Base-by-base conservation (phyloP, 352 stramenopile genomes). In the Phytophthora quininea region DNA sequence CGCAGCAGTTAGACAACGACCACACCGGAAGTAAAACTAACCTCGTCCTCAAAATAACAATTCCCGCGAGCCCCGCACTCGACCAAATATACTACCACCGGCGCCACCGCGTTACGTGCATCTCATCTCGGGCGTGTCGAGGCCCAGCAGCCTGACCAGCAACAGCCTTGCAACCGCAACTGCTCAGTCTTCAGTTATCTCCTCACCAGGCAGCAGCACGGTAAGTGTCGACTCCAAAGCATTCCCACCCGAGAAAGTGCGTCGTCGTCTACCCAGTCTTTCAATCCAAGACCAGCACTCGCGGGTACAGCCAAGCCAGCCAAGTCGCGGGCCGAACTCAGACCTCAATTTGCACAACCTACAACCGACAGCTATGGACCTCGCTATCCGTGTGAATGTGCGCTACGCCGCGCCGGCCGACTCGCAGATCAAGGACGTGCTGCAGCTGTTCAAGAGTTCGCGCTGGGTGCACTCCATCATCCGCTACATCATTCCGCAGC, bases 391-490 rank as follows among this genome's bases (percentile, higher is more conserved):
- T 43, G 88, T 96, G 11, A 96, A 96, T 68, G 88, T 96, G 50
- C 86, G 88, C 56, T 96, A 96, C 69, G 84, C 86, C 10, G 86
- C 88, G 56, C 88, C 88, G 35, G 80, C 79, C 58, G 87, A 96
- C 68, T 95, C 88, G 49, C 85, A 93, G 74, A 93, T 95, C 70
- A 95, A 96, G 67, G 88, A 96, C 74, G 88, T 84, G 54, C 67
- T 96, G 54, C 73, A 83, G 8, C 73, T 96, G 35, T 96, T 96
- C 76, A 96, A 96, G 84, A 95, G 86, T 63, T 78, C 86, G 62
- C 88, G 88, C 38, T 96, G 88, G 88, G 88, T 96, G 43, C 86
- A 94, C 64, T 94, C 85, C n/a, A 95, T 96, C 69, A 95, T 96
- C 57, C 88, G 84, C 14, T 94, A 95, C 77, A 96, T 96, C 62